Base-by-base conservation (phyloP, 331 rosid genomes). In the Rhamnella rubrinervis region DNA sequence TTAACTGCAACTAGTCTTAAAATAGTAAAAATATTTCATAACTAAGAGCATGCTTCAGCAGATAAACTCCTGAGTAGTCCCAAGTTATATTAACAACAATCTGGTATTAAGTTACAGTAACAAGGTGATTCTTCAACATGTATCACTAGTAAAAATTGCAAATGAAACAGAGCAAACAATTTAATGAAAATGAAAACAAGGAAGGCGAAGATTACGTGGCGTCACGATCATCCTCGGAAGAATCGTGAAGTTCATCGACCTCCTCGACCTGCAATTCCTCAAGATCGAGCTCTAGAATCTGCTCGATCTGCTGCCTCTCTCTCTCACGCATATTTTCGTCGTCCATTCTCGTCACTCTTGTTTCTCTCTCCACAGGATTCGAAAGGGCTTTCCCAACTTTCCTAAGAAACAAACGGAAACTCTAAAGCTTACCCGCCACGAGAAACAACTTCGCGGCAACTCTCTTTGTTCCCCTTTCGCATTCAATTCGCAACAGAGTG, bases 231-330 rank as follows among this genome's bases (percentile, higher is more conserved):
- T 78, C 92, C 50, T 82, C 96, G 71, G 81, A 80, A 4, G 88
- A 84, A 52, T 80, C 81, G 18, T 70, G 65, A 73, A 83, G 69
- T 61, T 71, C 72, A 46, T 91, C 99, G 51, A 91, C 96, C 80
- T 91, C 97, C 75, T 93, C 95, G 23, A 85, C 85, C 55, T 81
- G 89, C 77, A 95, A 84, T 47, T 89, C 91, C 65, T 95, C 99
- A 60, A 80, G 82, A 83, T 95, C 99, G 72, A 95, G 99, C 79
- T 83, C 83, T 68, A 81, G 88, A 81, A 93, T 91, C 73, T 87
- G 92, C 75, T 93, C 91, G 72, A 93, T 91, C 92, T 93, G 98
- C 53, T 49, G 77, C 84, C 89, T 78, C 80, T 91, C 99, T 55
- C 88, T 78, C 76, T 81, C 97, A 15, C 86, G 59, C 13, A 87